These are phyloP conservation scores for Panicum miliaceum DNA, from an alignment of 176 grass and related monocot species.

Conservation along the genomic window DNA sequence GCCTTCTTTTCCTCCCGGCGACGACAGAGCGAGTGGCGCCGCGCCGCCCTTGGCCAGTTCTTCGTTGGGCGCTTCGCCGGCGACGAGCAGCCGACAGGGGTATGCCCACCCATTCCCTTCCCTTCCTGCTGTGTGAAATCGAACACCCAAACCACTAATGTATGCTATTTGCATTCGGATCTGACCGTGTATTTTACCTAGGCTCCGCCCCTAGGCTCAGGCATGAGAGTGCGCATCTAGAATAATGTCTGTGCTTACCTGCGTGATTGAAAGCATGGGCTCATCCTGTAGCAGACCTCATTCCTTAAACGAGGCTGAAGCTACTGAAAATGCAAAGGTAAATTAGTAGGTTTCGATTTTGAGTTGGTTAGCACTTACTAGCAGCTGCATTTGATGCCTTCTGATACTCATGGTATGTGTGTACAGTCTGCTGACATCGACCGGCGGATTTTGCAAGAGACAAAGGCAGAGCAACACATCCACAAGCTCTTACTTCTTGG, in stretches of 20 bases:
- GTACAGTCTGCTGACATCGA: conserved; percentile 83
- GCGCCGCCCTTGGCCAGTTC: too few relatives aligned
- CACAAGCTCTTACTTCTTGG: conserved; percentile 94
- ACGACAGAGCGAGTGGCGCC: too few relatives aligned
- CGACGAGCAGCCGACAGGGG: too few relatives aligned
- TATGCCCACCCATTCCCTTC: too few relatives aligned
- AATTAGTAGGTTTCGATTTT: conserved; percentile 1
- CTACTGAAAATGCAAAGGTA: conserved; percentile 77
- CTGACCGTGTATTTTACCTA: too few relatives aligned
- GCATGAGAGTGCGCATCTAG: conserved; percentile 49
- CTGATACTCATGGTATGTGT: not conserved
- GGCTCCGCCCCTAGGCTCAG: not conserved
- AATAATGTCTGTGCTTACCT: conserved; percentile 66
- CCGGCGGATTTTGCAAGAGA: conserved; percentile 78
- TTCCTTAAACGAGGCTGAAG: conserved; percentile 68
- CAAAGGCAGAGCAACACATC: conserved; percentile 93
- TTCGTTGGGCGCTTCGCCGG: too few relatives aligned
- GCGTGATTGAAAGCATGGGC: conserved; percentile 80
- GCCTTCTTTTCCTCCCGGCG: too few relatives aligned
- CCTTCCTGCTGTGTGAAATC: too few relatives aligned
- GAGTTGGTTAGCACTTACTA: not conserved
- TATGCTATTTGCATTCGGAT: too few relatives aligned
- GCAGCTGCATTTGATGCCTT: conserved; percentile 27
- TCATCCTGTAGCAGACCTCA: conserved; percentile 91
- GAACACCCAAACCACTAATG: too few relatives aligned